A percentile compares a stretch with the other conserved stretches of the same genome.
Conservation (phyloP, 1,284 basidiomycete species). For the Inonotus obliquus region DNA sequence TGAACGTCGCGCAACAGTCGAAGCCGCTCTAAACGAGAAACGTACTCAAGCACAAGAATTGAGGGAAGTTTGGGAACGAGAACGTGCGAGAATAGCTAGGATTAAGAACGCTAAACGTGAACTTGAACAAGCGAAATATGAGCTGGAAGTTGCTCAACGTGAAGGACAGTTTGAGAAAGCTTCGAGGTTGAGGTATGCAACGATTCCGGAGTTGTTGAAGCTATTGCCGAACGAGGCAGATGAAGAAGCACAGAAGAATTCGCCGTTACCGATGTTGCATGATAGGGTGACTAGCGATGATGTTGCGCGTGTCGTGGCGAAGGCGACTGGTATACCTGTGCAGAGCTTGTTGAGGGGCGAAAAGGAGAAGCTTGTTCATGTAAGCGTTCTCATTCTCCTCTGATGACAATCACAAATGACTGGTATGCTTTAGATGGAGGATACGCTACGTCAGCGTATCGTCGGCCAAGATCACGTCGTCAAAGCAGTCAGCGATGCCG, state of each 20-base stretch:
- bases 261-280: constrained; percentile 63
- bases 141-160: constrained; percentile 85
- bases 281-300: constrained; percentile 87
- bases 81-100: constrained; percentile 70
- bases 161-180: constrained; percentile 82
- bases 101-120: constrained; percentile 77
- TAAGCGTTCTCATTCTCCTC: constrained; percentile 31
- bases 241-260: constrained; percentile 39
- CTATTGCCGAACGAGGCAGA: constrained; percentile 64
- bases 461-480: constrained; percentile 89
- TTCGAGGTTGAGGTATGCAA: constrained; percentile 75
- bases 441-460: constrained; percentile 67
- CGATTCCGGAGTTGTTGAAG: constrained; percentile 77
- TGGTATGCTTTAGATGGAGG: constrained; percentile 70
- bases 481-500: constrained; percentile 77
- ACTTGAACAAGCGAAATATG: constrained; percentile 81
- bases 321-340: constrained; percentile 89
- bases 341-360: constrained; percentile 87
- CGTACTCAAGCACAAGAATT: constrained; percentile 59
- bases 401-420: neutral
- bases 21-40: constrained; percentile 56
- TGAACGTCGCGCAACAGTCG: constrained; percentile 66
- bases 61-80: constrained; percentile 73
- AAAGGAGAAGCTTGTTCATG: constrained; percentile 85
- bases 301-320: constrained; percentile 86